These are phyloP conservation scores for Malus hybrid DNA, from an alignment of 331 rosid species.

Conservation along the genomic window DNA sequence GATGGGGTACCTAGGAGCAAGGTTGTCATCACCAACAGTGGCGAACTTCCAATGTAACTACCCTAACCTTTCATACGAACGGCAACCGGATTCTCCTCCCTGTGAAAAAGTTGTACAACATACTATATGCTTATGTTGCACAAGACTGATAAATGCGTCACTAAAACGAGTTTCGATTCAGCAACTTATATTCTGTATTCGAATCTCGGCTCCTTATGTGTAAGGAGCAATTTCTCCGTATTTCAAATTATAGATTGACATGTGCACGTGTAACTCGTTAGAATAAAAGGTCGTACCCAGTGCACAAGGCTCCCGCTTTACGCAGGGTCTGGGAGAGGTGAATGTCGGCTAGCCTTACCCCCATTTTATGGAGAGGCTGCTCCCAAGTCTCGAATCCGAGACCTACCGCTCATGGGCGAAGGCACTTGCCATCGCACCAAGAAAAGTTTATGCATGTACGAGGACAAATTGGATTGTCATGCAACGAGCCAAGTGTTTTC, in stretches of 20 bases:
- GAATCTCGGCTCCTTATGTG: background rate
- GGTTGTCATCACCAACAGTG: constrained; percentile 59
- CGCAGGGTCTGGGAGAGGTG: no score
- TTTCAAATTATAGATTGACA: background rate
- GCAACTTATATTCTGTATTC: background rate
- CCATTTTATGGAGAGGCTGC: no score
- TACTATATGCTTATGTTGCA: background rate
- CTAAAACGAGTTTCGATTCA: background rate
- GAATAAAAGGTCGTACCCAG: no score
- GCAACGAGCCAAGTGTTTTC: no score
- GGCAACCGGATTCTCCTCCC: no score
- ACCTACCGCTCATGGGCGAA: no score
- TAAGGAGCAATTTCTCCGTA: background rate
- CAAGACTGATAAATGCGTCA: background rate
- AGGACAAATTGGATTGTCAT: no score
- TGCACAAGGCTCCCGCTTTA: no score
- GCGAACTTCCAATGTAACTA: constrained; percentile 49
- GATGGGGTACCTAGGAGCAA: constrained; percentile 43
- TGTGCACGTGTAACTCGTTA: background rate
- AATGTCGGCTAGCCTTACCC: no score
- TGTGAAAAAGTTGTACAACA: background rate
- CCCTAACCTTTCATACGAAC: background rate
- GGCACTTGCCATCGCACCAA: no score
- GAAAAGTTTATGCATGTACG: no score
- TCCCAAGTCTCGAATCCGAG: no score